Percentiles rank a stretch among this genome's conserved stretches.
phyloP scores from a whole-genome alignment of 169 alveolate genomes.

The Theileria luwenshuni region DNA sequence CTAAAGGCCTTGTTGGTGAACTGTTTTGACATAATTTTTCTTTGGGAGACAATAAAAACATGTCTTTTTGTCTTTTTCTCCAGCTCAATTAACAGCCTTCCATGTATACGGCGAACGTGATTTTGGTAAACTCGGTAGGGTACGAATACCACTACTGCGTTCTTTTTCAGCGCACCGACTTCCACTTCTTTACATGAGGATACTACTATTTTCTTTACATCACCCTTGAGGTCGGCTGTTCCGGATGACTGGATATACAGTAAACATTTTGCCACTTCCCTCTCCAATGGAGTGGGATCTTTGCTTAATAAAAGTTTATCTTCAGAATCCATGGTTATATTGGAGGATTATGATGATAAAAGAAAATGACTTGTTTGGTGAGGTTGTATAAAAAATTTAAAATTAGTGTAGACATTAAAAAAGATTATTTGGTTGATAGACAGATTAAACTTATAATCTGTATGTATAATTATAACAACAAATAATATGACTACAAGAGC shows the following conservation, averaged over 20 bases:
- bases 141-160: slow-evolving; percentile 85
- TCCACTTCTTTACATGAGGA: slow-evolving; percentile 83
- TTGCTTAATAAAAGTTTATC: slow-evolving; percentile 46
- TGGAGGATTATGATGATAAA: neutral
- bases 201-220: slow-evolving; percentile 78
- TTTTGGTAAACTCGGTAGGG: slow-evolving; percentile 85
- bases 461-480: neutral
- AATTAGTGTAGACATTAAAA: slow-evolving; percentile 1
- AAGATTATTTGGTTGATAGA: neutral
- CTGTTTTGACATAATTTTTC: slow-evolving; percentile 88
- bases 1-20: slow-evolving; percentile 83
- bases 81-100: slow-evolving; percentile 88
- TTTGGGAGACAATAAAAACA: slow-evolving; percentile 89
- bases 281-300: slow-evolving; percentile 78
- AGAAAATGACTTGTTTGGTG: neutral
- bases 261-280: slow-evolving; percentile 83
- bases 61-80: slow-evolving; percentile 93
- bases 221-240: slow-evolving; percentile 83
- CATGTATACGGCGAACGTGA: slow-evolving; percentile 86
- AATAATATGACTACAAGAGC: neutral
- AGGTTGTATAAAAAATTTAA: neutral
- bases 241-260: slow-evolving; percentile 82
- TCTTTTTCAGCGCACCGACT: slow-evolving; percentile 81
- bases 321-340: slow-evolving; percentile 42
- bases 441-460: neutral